Conservation (phyloP, 192 early-diverging fungal genomes). For the Lunasporangiospora selenospora region DNA sequence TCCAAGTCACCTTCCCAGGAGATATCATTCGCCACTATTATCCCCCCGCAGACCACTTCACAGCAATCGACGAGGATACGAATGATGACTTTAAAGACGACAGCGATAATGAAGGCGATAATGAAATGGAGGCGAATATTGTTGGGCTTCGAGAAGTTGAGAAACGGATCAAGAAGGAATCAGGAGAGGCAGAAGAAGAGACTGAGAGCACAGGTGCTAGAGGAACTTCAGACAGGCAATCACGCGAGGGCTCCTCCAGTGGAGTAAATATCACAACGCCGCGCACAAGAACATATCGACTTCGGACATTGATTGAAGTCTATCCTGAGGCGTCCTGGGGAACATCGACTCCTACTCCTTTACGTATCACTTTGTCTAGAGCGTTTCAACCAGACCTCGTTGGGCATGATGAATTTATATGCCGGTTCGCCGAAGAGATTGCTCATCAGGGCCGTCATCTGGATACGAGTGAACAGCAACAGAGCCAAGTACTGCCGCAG, state of each 20-base stretch:
- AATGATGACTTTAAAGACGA: too few relatives aligned
- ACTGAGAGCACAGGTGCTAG: too few relatives aligned
- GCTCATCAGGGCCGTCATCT: conserved; percentile 24
- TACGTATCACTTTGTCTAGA: conserved; percentile 29
- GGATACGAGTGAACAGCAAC: too few relatives aligned
- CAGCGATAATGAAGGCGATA: neutral
- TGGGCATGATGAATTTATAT: conserved; percentile 46
- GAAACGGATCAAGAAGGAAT: too few relatives aligned
- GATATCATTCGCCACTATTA: conserved; percentile 27
- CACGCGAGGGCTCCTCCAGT: too few relatives aligned
- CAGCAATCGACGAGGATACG: neutral
- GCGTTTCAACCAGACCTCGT: conserved; percentile 34
- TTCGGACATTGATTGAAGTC: conserved; percentile 43
- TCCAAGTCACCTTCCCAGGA: conserved; percentile 37
- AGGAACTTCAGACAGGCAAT: too few relatives aligned
- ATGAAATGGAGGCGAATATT: too few relatives aligned
- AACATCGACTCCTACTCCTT: conserved; percentile 4
- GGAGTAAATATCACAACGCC: too few relatives aligned
- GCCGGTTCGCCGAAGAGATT: conserved; percentile 41
- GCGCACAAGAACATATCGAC: conserved; percentile 1
- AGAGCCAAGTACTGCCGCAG: neutral
- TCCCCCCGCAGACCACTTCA: conserved; percentile 45
- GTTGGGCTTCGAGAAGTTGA: too few relatives aligned
- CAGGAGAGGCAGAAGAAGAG: too few relatives aligned
- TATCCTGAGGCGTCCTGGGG: conserved; percentile 38